Conservation (phyloP, 2,329 filamentous ascomycete genomes). For the Graphiopsis chlorocephala region DNA sequence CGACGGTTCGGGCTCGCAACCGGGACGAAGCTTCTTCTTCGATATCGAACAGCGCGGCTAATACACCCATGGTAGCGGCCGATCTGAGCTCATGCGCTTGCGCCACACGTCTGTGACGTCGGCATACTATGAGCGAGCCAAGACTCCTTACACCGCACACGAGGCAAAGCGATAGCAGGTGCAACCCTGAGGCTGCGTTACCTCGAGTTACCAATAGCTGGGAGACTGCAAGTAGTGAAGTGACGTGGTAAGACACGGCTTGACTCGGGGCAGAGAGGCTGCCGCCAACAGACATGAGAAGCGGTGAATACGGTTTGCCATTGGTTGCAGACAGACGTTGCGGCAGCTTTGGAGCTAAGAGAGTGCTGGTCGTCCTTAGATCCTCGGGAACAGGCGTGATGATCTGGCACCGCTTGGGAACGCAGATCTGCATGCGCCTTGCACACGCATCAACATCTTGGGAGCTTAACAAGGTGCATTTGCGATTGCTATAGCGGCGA, state of each 20-base stretch:
- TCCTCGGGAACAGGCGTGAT: slow-evolving; percentile 14
- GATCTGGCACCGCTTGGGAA: slow-evolving; percentile 16
- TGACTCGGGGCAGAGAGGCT: slow-evolving; percentile 13
- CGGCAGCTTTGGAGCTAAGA: slow-evolving; percentile 4
- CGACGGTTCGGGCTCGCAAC: slow-evolving; percentile 5
- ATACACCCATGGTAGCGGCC: slow-evolving; percentile 18
- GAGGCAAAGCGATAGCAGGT: slow-evolving; percentile 8
- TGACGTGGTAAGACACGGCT: slow-evolving; percentile 17
- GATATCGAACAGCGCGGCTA: slow-evolving; percentile 18
- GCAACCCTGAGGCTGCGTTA: slow-evolving; percentile 11
- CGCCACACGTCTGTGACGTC: slow-evolving; percentile 27
- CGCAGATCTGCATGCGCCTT: slow-evolving; percentile 14
- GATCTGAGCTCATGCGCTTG: slow-evolving; percentile 31
- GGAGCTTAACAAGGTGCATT: not conserved
- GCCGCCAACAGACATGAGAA: slow-evolving; percentile 10
- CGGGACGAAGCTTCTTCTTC: slow-evolving; percentile 21
- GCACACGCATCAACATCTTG: slow-evolving; percentile 6
- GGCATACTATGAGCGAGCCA: slow-evolving; percentile 21
- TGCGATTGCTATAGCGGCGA: not conserved
- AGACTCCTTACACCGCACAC: slow-evolving; percentile 14
- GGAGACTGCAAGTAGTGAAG: slow-evolving; percentile 6
- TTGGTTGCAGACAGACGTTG: slow-evolving; percentile 4
- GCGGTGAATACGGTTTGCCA: slow-evolving; percentile 10
- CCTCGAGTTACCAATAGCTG: slow-evolving; percentile 2
- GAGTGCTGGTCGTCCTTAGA: slow-evolving; percentile 12